Base-by-base conservation (phyloP, 352 stramenopile species). In the Phytophthora aleatoria region DNA sequence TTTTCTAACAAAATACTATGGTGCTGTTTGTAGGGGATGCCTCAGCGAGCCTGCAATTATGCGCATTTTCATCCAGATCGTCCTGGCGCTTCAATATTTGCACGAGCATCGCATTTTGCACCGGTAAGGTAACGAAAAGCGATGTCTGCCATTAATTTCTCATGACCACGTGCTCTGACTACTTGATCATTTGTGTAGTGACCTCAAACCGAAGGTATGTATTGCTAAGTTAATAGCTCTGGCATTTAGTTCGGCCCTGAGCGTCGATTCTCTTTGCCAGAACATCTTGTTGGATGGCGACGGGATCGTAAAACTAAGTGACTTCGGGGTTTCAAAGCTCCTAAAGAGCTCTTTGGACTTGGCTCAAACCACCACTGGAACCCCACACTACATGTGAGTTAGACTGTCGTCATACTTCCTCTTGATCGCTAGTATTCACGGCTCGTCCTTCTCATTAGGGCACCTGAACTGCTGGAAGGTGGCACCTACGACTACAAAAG, bases 381-480 rank as follows among this genome's bases (percentile, higher is more conserved):
- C 88, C 0, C 87, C 86, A 0, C 60, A 81, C 30, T 94, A 95
- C 74, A 88, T 95, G 71, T 90, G 71, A 35, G 66, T 47, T 28
- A 12, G n/a, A 50, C 30, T 47, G 11, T 53, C 12, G 9, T 15
- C 11, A n/a, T 12, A 16, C n/a, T 31, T 53, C 12, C n/a, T 57
- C 5, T 11, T 36, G 8, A 28, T 13, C 16, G 12, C 8, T 24
- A 45, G 27, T 35, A 31, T n/a, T 64, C 45, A 66, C 11, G 4
- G n/a, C n/a, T 45, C 28, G 4, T 36, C 7, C 9, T 30, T 42
- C 13, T 15, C 4, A 3, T 31, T 39, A 92, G 83, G 75, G 79
- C 83, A 0, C 89, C 88, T 3, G 89, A 97, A 57, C 62, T 95
- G 6, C 76, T 91, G 45, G 69, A 88, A 49, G 87, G 82, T n/a